Conservation (phyloP, 2,329 filamentous ascomycete species). For the Aaosphaeria arxii region DNA sequence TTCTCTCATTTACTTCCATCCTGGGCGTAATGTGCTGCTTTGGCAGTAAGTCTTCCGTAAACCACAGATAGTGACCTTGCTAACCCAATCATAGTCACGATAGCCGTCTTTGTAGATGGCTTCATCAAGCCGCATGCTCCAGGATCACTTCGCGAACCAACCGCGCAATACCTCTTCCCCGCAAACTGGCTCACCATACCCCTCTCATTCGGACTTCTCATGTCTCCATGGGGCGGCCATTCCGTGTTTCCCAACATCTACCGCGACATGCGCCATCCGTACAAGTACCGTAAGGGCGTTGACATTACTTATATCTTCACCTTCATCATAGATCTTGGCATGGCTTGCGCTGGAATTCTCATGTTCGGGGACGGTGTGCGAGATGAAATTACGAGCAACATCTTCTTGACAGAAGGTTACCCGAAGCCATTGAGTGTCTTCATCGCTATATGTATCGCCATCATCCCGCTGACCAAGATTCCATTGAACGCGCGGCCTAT, state of each 20-base stretch:
- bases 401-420: constrained; percentile 72
- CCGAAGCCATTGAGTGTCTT: constrained; percentile 70
- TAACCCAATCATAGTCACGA: constrained; percentile 61
- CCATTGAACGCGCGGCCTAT: constrained; percentile 87
- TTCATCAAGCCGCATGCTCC: constrained; percentile 74
- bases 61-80: constrained; percentile 1
- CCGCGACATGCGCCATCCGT: constrained; percentile 74
- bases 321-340: constrained; percentile 74
- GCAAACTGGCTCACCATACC: constrained; percentile 84
- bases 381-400: constrained; percentile 88
- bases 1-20: constrained; percentile 87
- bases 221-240: constrained; percentile 75
- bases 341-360: constrained; percentile 79
- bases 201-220: constrained; percentile 83
- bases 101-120: constrained; percentile 82
- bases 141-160: constrained; percentile 79
- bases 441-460: constrained; percentile 81
- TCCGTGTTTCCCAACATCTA: constrained; percentile 82
- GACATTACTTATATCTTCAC: constrained; percentile 83
- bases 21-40: constrained; percentile 90
- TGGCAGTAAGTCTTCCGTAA: constrained; percentile 65
- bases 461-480: constrained; percentile 95
- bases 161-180: constrained; percentile 77
- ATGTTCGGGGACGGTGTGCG: constrained; percentile 93
- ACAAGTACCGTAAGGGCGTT: constrained; percentile 74